Evolutionary conservation across 352 stramenopile genomes (phyloP), one percentile per base, ranked within the genome.

Genomic region (Phytopythium boreale): DNA sequence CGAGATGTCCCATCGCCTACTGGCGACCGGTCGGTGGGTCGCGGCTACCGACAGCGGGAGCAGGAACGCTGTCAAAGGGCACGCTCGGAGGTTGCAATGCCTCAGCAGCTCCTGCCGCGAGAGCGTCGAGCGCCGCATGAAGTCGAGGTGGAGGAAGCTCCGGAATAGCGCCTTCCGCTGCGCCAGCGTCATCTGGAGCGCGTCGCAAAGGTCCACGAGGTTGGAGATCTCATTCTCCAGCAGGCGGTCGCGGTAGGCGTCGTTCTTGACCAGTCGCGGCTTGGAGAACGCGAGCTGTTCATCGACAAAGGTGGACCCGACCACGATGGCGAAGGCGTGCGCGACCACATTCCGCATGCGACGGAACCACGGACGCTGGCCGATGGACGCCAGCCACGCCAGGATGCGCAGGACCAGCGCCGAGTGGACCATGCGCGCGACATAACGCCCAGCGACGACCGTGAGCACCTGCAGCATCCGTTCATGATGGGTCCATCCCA

Each of bases 81-180:
- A 80, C 8, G 64, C 59, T 43, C 73, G 70, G 26, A 91, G 56
- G 55, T 64, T 70, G 56, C 78, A 91, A 51, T 88, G 88, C 2
- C 82, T 80, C 51, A 89, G 56, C 17, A 91, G 61, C 56, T 91
- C 82, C 1, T 52, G 57, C 4, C 80, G 70, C 4, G 82, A 79
- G 20, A 91, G 62, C 7, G 72, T 78, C 2, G 78, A 77, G 17
- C 79, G 76, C 0, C 82, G 78, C 72, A 86, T 71, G 49, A 70
- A 84, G 63, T 91, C 82, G 22, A 91, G 61, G 36, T 84, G 78
- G 31, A 82, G 47, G 55, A 91, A 91, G 55, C 74, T 87, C 29
- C 75, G 78, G 36, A 90, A 90, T 31, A 86, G 81, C 17, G 76
- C 70, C 56, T 88, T 84, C 14, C 75, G 78, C 56, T 90, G 82